phyloP scores from a whole-genome alignment of 345 rosid genomes.

The Fremontodendron californicum region DNA sequence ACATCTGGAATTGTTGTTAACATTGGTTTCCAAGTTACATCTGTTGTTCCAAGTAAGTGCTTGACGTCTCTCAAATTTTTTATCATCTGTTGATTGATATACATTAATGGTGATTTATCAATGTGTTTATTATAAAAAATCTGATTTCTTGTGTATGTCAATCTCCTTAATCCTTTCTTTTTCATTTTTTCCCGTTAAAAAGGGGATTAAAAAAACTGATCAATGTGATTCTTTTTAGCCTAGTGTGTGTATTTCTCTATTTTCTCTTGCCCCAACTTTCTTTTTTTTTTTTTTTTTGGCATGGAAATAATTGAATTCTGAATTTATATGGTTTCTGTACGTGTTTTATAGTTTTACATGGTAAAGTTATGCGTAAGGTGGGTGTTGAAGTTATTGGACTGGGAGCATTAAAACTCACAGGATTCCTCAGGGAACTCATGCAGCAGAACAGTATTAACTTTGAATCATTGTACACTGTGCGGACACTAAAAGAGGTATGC shows the following conservation, averaged over 20 bases:
- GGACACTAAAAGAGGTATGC: constrained; percentile 82
- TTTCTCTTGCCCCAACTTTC: not conserved
- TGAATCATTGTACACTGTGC: constrained; percentile 75
- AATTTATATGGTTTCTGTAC: constrained; percentile 18
- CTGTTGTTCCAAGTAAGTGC: constrained; percentile 17
- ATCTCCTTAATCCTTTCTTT: not conserved
- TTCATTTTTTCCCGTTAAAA: not conserved
- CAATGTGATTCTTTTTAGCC: not conserved
- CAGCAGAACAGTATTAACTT: constrained; percentile 62
- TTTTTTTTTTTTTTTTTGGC: not conserved
- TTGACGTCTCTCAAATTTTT: not conserved
- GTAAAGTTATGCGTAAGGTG: constrained; percentile 82
- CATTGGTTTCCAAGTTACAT: constrained; percentile 86
- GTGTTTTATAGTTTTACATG: constrained; percentile 65
- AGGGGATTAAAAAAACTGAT: not conserved
- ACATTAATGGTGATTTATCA: not conserved
- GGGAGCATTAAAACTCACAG: constrained; percentile 86
- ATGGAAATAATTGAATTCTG: constrained; percentile 13
- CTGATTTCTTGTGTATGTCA: not conserved
- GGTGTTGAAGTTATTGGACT: constrained; percentile 83
- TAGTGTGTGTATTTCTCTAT: not conserved
- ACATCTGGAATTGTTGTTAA: constrained; percentile 89
- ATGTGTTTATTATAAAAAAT: not conserved
- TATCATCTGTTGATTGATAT: not conserved
- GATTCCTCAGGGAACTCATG: constrained; percentile 77